phyloP scores from a whole-genome alignment of 345 rosid genomes.

The Draba incana region DNA sequence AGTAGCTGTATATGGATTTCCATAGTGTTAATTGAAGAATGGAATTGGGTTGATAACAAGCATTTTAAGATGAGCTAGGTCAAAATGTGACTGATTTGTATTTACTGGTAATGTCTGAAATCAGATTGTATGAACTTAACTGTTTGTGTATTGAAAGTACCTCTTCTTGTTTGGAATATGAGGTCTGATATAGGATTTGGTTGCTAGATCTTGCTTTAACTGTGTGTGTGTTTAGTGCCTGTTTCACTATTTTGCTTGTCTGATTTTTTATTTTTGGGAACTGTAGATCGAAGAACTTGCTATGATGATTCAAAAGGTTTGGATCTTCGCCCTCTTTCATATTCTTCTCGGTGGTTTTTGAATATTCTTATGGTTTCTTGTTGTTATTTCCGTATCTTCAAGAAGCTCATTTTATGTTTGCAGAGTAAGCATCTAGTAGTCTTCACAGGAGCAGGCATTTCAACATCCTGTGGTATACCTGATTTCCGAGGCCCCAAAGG shows the following conservation, averaged over 20 bases:
- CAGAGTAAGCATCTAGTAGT: conserved; percentile 99
- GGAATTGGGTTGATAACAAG: conserved; percentile 8
- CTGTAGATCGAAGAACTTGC: conserved; percentile 68
- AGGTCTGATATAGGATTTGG: not conserved
- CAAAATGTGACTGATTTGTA: not conserved
- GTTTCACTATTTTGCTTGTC: conserved; percentile 2
- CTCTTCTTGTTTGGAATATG: conserved; percentile 5
- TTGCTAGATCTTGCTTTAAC: conserved; percentile 17
- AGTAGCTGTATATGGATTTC: conserved; percentile 12
- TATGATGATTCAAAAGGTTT: conserved; percentile 58
- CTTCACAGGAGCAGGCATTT: conserved; percentile 98
- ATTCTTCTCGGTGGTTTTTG: not conserved
- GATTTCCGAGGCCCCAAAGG: conserved; percentile 98
- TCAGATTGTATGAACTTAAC: not conserved
- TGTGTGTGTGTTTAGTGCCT: conserved; percentile 10
- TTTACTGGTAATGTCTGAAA: not conserved
- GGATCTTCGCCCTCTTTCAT: conserved; percentile 11
- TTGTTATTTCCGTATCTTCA: conserved; percentile 31
- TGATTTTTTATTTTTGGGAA: conserved; percentile 37
- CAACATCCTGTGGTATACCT: conserved; percentile 98
- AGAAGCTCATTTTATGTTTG: conserved; percentile 50
- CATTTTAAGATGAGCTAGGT: conserved; percentile 15
- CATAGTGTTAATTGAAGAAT: conserved; percentile 26
- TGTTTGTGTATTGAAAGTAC: not conserved
- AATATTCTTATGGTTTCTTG: not conserved